A percentile compares a stretch with the other conserved stretches of the same genome.
phyloP scores from a whole-genome alignment of 2,329 filamentous ascomycete genomes.

The Fusarium algeriense region DNA sequence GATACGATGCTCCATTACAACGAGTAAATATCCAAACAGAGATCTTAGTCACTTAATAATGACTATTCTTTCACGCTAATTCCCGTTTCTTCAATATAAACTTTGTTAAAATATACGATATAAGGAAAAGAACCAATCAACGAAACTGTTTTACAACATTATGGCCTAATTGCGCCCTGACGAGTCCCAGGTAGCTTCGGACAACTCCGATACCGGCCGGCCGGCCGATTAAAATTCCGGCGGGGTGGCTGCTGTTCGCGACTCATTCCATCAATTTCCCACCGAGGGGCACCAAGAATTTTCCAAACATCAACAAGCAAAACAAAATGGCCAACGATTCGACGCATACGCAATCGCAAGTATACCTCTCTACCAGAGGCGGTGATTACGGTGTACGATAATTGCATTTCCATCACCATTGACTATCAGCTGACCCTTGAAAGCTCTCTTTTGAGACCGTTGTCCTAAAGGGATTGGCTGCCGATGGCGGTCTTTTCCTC shows the following conservation, averaged over 20 bases:
- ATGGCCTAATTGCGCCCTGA: not conserved
- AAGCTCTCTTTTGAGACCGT: constrained; percentile 89
- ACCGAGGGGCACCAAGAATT: constrained; percentile 39
- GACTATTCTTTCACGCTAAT: too few species aligned
- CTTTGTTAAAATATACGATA: too few species aligned
- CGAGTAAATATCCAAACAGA: too few species aligned
- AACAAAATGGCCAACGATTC: constrained; percentile 40
- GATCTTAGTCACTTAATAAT: too few species aligned
- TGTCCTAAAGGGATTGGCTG: constrained; percentile 85
- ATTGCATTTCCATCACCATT: not conserved
- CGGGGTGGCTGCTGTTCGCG: constrained; percentile 28
- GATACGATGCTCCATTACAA: too few species aligned
- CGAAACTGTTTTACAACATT: not conserved
- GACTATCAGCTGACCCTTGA: constrained; percentile 9
- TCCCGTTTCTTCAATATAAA: too few species aligned
- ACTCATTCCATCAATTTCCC: constrained; percentile 20
- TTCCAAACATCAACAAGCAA: constrained; percentile 25
- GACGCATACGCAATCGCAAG: constrained; percentile 45
- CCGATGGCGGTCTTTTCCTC: constrained; percentile 87
- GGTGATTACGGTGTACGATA: constrained; percentile 45
- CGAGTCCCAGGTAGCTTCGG: not conserved
- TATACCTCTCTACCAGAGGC: constrained; percentile 46
- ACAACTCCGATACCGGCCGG: constrained; percentile 34
- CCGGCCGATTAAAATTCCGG: constrained; percentile 40
- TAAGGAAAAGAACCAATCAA: not conserved